phyloP scores from a whole-genome alignment of 2,329 filamentous ascomycete species.

The Exophiala bonariae region DNA sequence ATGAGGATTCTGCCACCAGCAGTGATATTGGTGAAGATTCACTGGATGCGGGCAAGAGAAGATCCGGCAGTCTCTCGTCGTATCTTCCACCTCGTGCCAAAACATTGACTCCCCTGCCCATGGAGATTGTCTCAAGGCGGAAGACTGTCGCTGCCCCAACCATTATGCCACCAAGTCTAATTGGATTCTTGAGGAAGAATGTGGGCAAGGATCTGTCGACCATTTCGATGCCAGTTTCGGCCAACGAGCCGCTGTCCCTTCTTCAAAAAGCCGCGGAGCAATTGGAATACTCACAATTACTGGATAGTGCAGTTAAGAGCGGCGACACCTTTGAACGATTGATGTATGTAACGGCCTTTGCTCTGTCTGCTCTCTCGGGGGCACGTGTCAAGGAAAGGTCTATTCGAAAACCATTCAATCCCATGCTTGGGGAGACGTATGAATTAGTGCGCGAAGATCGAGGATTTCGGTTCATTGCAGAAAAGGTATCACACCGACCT shows the following conservation, averaged over 20 bases:
- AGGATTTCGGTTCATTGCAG: conserved; percentile 87
- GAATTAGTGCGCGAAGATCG: conserved; percentile 86
- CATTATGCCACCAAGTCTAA: conserved; percentile 81
- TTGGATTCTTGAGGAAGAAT: conserved; percentile 93
- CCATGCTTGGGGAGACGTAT: conserved; percentile 92
- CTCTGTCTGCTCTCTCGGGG: conserved; percentile 80
- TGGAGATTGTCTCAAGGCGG: conserved; percentile 67
- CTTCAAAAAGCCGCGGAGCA: conserved; percentile 88
- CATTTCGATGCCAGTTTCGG: conserved; percentile 95
- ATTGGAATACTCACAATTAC: conserved; percentile 82
- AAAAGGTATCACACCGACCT: conserved; percentile 92
- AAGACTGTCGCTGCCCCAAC: conserved; percentile 71
- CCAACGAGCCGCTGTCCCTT: conserved; percentile 88
- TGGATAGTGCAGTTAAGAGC: conserved; percentile 68
- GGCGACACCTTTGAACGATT: conserved; percentile 68
- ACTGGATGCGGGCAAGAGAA: conserved; percentile 33
- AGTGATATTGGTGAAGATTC: conserved; percentile 55
- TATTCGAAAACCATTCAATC: conserved; percentile 95
- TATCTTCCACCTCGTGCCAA: conserved; percentile 77
- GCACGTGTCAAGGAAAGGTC: conserved; percentile 84
- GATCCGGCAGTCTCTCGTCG: conserved; percentile 41
- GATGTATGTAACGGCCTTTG: conserved; percentile 85
- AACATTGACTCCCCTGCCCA: conserved; percentile 72
- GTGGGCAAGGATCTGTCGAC: conserved; percentile 96
- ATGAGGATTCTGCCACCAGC: conserved; percentile 63